Conservation (phyloP, 345 rosid genomes). For the Isatis tinctoria region DNA sequence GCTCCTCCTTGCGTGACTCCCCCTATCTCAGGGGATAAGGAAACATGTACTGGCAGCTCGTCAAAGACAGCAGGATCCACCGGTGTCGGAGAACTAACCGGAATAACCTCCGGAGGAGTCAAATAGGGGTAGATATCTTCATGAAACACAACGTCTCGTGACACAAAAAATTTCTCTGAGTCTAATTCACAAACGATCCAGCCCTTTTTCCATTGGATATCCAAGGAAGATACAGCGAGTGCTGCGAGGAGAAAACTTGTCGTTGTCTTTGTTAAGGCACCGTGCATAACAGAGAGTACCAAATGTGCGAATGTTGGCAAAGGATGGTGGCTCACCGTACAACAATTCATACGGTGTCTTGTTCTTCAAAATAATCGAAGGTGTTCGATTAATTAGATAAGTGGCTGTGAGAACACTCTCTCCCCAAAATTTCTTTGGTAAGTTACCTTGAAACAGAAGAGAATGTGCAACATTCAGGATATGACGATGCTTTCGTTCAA, state of each 20-base stretch:
- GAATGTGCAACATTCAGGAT: neutral
- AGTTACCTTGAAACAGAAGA: neutral
- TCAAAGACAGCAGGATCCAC: no score
- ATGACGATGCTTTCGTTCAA: neutral
- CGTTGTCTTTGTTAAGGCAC: accelerated
- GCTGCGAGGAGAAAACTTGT: neutral
- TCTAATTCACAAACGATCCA: no score
- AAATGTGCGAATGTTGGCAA: neutral
- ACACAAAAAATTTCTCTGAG: no score
- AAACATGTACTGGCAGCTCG: no score
- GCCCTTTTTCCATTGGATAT: neutral
- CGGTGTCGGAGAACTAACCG: no score
- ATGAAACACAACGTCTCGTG: no score
- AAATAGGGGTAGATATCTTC: no score
- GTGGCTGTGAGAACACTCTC: neutral
- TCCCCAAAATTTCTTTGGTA: neutral
- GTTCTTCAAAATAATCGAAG: accelerated
- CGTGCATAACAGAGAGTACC: neutral
- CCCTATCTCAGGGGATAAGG: no score
- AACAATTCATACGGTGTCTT: neutral
- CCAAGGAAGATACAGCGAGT: neutral
- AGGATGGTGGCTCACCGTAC: neutral
- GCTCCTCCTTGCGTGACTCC: no score
- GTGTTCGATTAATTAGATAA: neutral
- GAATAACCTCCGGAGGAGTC: no score